These are phyloP conservation scores for Parietichytrium sp. DNA, from an alignment of 108 stramenopile genomes.

Conservation along the genomic window DNA sequence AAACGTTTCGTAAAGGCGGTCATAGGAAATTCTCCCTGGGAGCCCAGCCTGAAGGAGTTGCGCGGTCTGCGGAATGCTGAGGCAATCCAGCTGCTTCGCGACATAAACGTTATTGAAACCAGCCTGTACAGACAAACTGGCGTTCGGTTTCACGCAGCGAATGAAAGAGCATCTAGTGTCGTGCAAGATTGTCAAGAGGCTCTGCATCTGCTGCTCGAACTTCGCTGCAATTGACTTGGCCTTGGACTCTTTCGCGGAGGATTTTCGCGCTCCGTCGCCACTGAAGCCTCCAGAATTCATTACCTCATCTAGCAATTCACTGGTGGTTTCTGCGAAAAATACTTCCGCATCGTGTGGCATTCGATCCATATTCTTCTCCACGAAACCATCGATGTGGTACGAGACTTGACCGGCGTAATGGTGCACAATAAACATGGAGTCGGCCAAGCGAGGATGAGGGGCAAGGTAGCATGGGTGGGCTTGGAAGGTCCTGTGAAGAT, in stretches of 20 bases:
- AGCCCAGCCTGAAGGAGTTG: slow-evolving; percentile 20
- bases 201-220: not conserved
- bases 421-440: slow-evolving; percentile 40
- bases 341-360: slow-evolving; percentile 1
- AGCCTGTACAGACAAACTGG: not conserved
- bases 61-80: slow-evolving; percentile 33
- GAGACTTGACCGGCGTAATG: slow-evolving; percentile 57
- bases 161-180: slow-evolving; percentile 13
- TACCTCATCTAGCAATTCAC: not conserved
- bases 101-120: not conserved
- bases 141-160: slow-evolving; percentile 13
- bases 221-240: slow-evolving; percentile 18
- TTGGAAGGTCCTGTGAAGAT: not conserved
- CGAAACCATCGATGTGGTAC: slow-evolving; percentile 53
- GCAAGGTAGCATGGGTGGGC: not conserved
- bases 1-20: not conserved
- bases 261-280: not conserved
- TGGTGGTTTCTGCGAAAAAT: not conserved
- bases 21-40: not conserved
- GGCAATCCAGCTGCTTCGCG: not conserved
- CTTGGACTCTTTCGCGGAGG: not conserved
- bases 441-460: not conserved
- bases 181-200: not conserved
- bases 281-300: not conserved
- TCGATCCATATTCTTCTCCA: slow-evolving; percentile 58